These are phyloP conservation scores for Solanum hybrid DNA, from an alignment of 305 asterid genomes.

Conservation along the genomic window DNA sequence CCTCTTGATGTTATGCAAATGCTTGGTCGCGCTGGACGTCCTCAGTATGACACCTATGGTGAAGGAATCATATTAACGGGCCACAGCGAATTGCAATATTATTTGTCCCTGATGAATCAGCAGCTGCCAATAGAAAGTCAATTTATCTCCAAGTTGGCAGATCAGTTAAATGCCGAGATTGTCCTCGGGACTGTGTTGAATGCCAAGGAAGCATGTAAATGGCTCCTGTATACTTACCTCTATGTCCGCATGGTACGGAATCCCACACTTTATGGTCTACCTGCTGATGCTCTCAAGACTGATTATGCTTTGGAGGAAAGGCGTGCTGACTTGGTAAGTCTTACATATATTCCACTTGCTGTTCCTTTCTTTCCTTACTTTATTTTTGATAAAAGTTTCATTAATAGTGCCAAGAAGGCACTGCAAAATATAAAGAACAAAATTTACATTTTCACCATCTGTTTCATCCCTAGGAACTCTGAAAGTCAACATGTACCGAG, in stretches of 20 bases:
- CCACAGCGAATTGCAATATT: conserved; percentile 78
- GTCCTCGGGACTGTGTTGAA: conserved; percentile 97
- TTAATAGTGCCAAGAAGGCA: background rate
- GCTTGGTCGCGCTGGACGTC: conserved; percentile 99
- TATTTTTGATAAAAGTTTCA: background rate
- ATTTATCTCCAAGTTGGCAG: conserved; percentile 87
- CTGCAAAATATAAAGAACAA: background rate
- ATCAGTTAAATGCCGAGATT: conserved; percentile 96
- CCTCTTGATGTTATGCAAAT: conserved; percentile 99
- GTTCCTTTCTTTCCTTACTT: background rate
- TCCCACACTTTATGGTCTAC: conserved; percentile 89
- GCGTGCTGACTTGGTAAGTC: conserved; percentile 86
- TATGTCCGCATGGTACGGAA: conserved; percentile 87
- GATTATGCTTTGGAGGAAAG: conserved; percentile 68
- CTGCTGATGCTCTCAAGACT: conserved; percentile 48
- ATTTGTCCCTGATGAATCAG: conserved; percentile 92
- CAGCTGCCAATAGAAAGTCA: conserved; percentile 98
- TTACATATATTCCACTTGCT: background rate
- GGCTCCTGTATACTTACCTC: conserved; percentile 89
- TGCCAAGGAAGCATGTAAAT: conserved; percentile 90
- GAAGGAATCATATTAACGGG: conserved; percentile 95
- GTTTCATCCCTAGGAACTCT: background rate
- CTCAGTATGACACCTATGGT: conserved; percentile 84
- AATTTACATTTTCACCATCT: background rate
- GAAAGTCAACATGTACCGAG: background rate